phyloP scores from a whole-genome alignment of 345 rosid genomes.

The Lepidium africanum region DNA sequence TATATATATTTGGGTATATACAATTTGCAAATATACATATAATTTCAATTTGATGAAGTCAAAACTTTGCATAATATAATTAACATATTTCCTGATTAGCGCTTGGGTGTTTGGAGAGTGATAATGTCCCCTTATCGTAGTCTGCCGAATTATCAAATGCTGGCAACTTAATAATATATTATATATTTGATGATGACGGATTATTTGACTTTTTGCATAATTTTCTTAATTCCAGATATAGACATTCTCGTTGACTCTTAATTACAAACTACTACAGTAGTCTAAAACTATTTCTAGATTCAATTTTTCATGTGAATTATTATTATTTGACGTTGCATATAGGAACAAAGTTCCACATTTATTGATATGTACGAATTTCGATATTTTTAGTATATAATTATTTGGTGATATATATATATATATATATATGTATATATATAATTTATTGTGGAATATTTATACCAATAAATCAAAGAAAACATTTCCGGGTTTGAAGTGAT shows the following conservation, averaged over 20 bases:
- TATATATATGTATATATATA: background rate
- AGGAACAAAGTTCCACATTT: background rate
- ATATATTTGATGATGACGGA: conserved; percentile 21
- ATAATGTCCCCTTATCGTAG: conserved; percentile 10
- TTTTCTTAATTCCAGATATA: conserved; percentile 6
- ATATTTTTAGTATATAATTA: no score
- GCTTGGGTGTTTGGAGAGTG: conserved; percentile 19
- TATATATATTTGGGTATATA: background rate
- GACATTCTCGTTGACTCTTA: conserved; percentile 20
- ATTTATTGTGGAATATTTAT: background rate
- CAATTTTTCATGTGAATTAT: background rate
- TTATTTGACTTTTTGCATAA: conserved; percentile 15
- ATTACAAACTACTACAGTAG: background rate
- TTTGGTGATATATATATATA: no score
- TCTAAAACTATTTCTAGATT: background rate
- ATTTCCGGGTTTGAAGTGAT: no score
- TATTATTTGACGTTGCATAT: background rate
- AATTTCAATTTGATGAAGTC: background rate
- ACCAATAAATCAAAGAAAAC: no score
- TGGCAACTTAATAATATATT: conserved; percentile 5
- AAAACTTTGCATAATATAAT: background rate
- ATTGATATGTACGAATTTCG: background rate
- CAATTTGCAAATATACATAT: background rate
- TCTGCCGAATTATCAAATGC: conserved; percentile 15
- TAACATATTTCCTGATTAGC: background rate